Evolutionary conservation across 78 protist species (phyloP), one percentile per base, ranked within the genome.

Genomic region (Bigelowiella natans): DNA sequence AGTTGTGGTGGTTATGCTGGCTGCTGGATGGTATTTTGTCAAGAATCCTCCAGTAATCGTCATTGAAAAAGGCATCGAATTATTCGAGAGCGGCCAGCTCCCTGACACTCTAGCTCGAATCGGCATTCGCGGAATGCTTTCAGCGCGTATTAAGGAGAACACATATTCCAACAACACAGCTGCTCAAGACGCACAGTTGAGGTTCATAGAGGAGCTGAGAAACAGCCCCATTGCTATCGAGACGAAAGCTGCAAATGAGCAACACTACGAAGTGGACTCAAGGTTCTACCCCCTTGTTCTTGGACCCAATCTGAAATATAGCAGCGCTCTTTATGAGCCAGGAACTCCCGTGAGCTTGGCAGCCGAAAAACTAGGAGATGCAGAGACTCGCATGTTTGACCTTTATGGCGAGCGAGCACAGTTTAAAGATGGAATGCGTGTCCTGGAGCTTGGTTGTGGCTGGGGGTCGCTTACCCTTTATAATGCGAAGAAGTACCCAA

Each of bases 371-470:
- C 73, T 51, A 7, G 73, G 73, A 51, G 73, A 51, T 26, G 73
- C 73, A 18, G 73, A 51, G 18, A 51, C 18, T 51, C 73, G 73
- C 18, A 51, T 51, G 73, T 51, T 51, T 51, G 18, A 51, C 7
- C 34, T 51, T 18, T 51, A 51, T 18, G 34, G 18, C 18, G 73
- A 51, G 73, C 7, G 73, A 51, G 73, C 73, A 51, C 73, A 51
- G 18, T 18, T 18, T 18, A 51, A 18, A 51, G 88, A 1, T 2
- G 38, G 38, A 29, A 30, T 36, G 88, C 40, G 29, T 36, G 1
- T 85, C 40, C 38, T 85, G 30, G 88, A 85, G 37, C 88, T 85
- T 30, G 88, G 88, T 30, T 85, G 88, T 38, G 88, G 88, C 88
- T 85, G 88, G 88, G 88, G 88, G 31, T 85, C 88, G 18, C 29